Percentiles rank a stretch among this genome's conserved stretches.
Conservation (phyloP, 2,329 filamentous ascomycete genomes). For the Colletotrichum salicis region DNA sequence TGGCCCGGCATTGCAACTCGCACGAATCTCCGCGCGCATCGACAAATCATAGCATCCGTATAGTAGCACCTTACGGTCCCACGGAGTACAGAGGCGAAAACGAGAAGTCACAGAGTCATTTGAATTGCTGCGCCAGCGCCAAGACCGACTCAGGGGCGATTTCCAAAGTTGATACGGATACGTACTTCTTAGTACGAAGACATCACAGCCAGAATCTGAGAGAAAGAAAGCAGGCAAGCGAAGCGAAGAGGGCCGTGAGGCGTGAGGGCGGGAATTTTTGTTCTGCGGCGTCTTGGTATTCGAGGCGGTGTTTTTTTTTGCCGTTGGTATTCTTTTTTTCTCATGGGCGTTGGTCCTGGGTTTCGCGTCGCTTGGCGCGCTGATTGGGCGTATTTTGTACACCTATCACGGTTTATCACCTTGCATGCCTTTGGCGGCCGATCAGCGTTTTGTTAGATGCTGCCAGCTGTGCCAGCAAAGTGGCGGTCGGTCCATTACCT, state of each 20-base stretch:
- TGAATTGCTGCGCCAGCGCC: conserved; percentile 11
- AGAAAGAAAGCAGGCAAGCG: background rate
- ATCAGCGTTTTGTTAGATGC: background rate
- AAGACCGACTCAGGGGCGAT: conserved; percentile 3
- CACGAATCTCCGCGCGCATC: too few relatives aligned
- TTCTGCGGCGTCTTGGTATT: background rate
- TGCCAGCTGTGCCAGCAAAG: background rate
- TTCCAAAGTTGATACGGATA: background rate
- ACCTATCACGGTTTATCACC: background rate
- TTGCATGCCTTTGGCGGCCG: background rate
- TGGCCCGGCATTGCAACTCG: background rate
- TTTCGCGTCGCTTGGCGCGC: conserved; percentile 28
- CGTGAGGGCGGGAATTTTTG: background rate
- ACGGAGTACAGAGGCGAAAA: background rate
- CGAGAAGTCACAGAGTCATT: background rate
- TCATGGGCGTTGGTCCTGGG: background rate
- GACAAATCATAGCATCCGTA: background rate
- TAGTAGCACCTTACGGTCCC: too few relatives aligned
- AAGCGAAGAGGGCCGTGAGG: too few relatives aligned
- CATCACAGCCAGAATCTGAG: background rate
- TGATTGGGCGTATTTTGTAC: background rate
- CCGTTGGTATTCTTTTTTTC: background rate
- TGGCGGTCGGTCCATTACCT: background rate
- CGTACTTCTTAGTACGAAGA: too few relatives aligned
- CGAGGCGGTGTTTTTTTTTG: background rate